Evolutionary conservation across 2,329 filamentous ascomycete species (phyloP).

Genomic region (Lachnellula hyalina): DNA sequence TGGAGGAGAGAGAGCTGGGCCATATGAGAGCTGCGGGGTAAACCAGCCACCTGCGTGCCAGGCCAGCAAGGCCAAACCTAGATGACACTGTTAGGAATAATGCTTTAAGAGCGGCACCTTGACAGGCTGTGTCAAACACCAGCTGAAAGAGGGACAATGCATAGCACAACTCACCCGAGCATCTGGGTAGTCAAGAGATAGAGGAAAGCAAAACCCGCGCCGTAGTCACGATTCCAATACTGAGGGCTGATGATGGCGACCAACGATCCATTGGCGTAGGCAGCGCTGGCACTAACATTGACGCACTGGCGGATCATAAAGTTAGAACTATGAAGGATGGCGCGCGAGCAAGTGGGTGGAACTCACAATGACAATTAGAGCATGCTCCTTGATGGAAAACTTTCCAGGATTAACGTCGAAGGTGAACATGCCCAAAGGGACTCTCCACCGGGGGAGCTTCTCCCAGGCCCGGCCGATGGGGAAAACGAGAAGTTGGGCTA

Average conservation of each 20-base stretch:
- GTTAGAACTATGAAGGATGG: slow-evolving; percentile 50
- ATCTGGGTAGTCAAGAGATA: slow-evolving; percentile 58
- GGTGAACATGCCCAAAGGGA: slow-evolving; percentile 36
- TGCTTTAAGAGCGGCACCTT: background rate
- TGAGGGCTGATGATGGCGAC: slow-evolving; percentile 33
- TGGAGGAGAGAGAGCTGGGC: slow-evolving; percentile 14
- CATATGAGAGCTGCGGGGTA: slow-evolving; percentile 33
- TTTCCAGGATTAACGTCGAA: slow-evolving; percentile 58
- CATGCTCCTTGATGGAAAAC: slow-evolving; percentile 64
- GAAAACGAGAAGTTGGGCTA: slow-evolving; percentile 45
- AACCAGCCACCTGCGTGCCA: slow-evolving; percentile 52
- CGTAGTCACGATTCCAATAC: slow-evolving; percentile 38
- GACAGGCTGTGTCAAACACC: background rate
- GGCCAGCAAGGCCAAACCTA: slow-evolving; percentile 56
- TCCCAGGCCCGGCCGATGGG: slow-evolving; percentile 56
- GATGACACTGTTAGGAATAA: slow-evolving; percentile 28
- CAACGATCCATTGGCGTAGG: slow-evolving; percentile 42
- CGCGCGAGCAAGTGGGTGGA: slow-evolving; percentile 57
- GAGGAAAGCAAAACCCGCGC: slow-evolving; percentile 54
- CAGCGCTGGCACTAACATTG: slow-evolving; percentile 59
- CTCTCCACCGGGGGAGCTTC: slow-evolving; percentile 15
- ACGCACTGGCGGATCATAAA: slow-evolving; percentile 33
- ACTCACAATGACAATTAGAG: slow-evolving; percentile 60
- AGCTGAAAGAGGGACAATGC: background rate
- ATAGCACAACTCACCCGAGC: slow-evolving; percentile 32